phyloP scores from a whole-genome alignment of 768 basidiomycete genomes.

The Lactarius deliciosus region DNA sequence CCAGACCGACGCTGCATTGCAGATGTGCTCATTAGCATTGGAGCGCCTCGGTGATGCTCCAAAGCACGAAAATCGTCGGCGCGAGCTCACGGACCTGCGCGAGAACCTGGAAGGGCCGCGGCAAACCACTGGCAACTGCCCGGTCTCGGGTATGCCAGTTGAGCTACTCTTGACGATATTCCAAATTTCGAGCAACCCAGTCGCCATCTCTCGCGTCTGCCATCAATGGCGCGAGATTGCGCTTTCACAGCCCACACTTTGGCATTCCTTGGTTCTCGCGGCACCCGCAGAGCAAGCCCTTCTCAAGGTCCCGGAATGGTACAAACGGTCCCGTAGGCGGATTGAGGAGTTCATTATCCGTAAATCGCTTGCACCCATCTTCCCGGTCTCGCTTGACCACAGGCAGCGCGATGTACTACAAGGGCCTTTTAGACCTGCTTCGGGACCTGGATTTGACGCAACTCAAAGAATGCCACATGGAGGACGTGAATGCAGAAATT shows the following conservation, averaged over 20 bases:
- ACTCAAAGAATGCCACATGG: slow-evolving; percentile 15
- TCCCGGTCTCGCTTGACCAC: neutral
- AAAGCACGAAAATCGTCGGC: slow-evolving; percentile 45
- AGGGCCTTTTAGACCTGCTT: neutral
- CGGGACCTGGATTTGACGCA: slow-evolving; percentile 6
- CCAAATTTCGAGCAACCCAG: slow-evolving; percentile 41
- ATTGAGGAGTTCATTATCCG: slow-evolving; percentile 36
- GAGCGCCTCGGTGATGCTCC: slow-evolving; percentile 46
- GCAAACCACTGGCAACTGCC: neutral
- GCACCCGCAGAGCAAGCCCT: slow-evolving; percentile 43
- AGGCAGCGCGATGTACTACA: slow-evolving; percentile 24
- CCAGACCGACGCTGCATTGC: slow-evolving; percentile 52
- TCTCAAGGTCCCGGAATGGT: slow-evolving; percentile 58
- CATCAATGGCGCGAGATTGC: slow-evolving; percentile 60
- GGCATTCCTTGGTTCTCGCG: slow-evolving; percentile 56
- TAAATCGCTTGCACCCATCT: slow-evolving; percentile 32
- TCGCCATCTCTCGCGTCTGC: slow-evolving; percentile 58
- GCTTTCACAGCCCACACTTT: slow-evolving; percentile 52
- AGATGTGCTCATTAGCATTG: slow-evolving; percentile 62
- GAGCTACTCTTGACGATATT: slow-evolving; percentile 66
- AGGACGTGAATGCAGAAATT: slow-evolving; percentile 3
- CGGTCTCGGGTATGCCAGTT: slow-evolving; percentile 52
- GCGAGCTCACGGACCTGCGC: slow-evolving; percentile 24
- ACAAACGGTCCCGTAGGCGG: slow-evolving; percentile 50
- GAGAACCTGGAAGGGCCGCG: slow-evolving; percentile 2